Conservation (phyloP, 495 filamentous ascomycete species). For the Podospora pseudoanserina region DNA sequence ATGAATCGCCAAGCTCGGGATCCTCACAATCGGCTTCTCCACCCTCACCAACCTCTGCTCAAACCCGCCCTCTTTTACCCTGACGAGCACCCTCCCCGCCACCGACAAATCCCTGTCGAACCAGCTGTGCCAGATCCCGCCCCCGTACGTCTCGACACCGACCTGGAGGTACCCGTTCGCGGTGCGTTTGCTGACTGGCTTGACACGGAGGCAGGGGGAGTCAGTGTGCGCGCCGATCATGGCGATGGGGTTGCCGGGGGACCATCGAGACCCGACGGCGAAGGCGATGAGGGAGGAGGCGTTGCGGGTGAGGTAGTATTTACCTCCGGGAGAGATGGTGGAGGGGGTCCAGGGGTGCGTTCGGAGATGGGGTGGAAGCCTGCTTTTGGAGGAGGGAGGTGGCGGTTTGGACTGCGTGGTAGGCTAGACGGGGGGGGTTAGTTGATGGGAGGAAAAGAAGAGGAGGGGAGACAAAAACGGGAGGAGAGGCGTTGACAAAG, state of each 20-base stretch:
- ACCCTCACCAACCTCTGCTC: conserved; percentile 85
- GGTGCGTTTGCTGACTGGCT: conserved; percentile 86
- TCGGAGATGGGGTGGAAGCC: conserved; percentile 90
- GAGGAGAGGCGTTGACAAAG: conserved; percentile 92
- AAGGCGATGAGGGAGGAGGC: conserved; percentile 92
- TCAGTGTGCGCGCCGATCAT: conserved; percentile 98
- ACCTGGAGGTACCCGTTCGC: conserved; percentile 88
- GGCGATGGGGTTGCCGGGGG: conserved; percentile 86
- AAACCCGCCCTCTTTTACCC: conserved; percentile 64
- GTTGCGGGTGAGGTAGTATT: conserved; percentile 95
- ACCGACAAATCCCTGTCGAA: conserved; percentile 93
- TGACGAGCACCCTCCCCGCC: conserved; percentile 74
- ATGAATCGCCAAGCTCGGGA: conserved; percentile 92
- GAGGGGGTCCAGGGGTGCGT: conserved; percentile 75
- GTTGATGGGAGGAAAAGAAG: not conserved
- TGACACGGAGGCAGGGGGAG: conserved; percentile 83
- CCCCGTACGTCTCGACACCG: conserved; percentile 94
- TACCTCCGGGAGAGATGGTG: conserved; percentile 77
- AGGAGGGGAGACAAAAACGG: conserved; percentile 61
- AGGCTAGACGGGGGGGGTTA: conserved; percentile 54
- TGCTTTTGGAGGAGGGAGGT: conserved; percentile 69
- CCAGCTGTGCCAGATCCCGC: conserved; percentile 80
- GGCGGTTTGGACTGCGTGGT: conserved; percentile 83
- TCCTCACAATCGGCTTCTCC: conserved; percentile 82
- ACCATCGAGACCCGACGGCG: conserved; percentile 87